Conservation (phyloP, 2,329 filamentous ascomycete genomes). For the Trichoderma atroviride region DNA sequence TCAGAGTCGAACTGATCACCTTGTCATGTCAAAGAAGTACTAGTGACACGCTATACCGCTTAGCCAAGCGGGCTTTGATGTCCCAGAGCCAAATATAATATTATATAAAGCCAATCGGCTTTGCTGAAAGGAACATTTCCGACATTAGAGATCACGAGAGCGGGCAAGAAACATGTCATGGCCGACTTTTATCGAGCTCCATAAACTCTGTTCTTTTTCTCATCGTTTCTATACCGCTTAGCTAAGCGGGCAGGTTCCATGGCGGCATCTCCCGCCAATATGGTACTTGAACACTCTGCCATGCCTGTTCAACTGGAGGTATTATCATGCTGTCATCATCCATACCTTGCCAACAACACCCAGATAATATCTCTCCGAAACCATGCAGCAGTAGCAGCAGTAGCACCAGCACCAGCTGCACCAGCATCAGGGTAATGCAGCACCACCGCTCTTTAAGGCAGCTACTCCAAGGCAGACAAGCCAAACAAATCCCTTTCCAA, state of each 20-base stretch:
- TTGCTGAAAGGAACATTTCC: too few species aligned
- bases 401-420: background rate
- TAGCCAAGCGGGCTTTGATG: slow-evolving; percentile 27
- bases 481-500: background rate
- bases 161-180: too few species aligned
- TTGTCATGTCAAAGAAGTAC: slow-evolving; percentile 25
- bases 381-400: background rate
- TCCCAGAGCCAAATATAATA: too few species aligned
- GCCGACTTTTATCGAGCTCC: too few species aligned
- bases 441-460: background rate
- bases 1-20: slow-evolving; percentile 28
- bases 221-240: slow-evolving; percentile 28
- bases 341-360: background rate
- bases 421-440: background rate
- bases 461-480: background rate
- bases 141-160: too few species aligned
- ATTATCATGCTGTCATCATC: background rate
- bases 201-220: too few species aligned
- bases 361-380: background rate
- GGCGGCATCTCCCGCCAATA: too few species aligned
- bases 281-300: background rate
- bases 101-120: too few species aligned
- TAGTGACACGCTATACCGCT: slow-evolving; percentile 29
- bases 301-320: background rate
- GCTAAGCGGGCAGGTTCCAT: slow-evolving; percentile 26